Base-by-base conservation (phyloP, 2,329 filamentous ascomycete species). In the Alternaria gaisen region DNA sequence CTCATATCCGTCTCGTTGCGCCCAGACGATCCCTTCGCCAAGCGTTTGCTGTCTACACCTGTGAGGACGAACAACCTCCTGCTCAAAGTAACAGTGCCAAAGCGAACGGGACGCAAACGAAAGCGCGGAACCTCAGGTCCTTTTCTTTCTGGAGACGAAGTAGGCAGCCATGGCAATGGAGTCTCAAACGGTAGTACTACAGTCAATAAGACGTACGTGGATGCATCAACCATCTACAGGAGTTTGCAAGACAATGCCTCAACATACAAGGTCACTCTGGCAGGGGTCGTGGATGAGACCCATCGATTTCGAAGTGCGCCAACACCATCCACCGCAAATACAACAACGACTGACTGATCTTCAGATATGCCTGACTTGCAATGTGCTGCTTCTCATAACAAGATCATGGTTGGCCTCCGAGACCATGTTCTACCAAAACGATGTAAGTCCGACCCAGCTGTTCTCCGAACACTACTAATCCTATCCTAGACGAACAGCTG, bases 61-160 rank as follows among this genome's bases (percentile, higher is more conserved):
- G 87, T 90, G 32, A 81, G 87, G 20, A 91, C 92, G 10, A 92
- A 93, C 74, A 97, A 97, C 73, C 82, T 98, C 20, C 84, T 98
- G 20, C 83, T 99, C 54, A 94, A 93, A 76, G 85, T 99, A 56
- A 93, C 90, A 0, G 88, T 98, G 1, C 94, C 95, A 0, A 95
- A 90, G 77, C 85, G 92, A 57, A 97, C 93, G 3, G 94, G 94
- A 3, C 87, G 93, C 61, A 97, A 91, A 79, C 87, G 94, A 60
- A 97, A 94, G 80, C 85, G 90, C 68, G 93, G 92, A n/a, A 88
- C 88, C 5, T 77, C 89, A 56, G 90, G 84, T 5, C 88, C 90
- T 0, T 94, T 78, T 47, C 41, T 77, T 24, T n/a, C 64, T 11
- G 69, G 72, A 36, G 53, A 88, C 73, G 65, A 71, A 2, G 41